Conservation (phyloP, 2,329 filamentous ascomycete genomes). For the Fusarium sp. region DNA sequence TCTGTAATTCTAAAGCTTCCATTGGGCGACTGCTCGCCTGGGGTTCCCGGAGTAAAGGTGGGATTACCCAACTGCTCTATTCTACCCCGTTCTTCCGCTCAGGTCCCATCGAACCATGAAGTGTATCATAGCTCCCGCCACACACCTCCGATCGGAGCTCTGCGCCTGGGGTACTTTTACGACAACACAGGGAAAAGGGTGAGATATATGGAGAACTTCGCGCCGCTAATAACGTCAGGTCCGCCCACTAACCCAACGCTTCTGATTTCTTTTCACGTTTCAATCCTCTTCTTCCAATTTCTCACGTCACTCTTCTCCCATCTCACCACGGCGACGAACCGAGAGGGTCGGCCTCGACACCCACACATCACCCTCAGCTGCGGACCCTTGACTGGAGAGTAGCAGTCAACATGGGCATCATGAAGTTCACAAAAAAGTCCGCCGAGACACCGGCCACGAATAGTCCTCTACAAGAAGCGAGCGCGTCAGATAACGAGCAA, state of each 20-base stretch:
- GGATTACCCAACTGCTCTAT: neutral
- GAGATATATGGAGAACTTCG: constrained; percentile 40
- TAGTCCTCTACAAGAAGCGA: constrained; percentile 22
- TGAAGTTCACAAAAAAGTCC: constrained; percentile 34
- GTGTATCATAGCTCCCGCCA: constrained; percentile 36
- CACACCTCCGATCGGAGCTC: constrained; percentile 42
- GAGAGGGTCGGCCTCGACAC: constrained; percentile 1
- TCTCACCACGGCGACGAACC: neutral
- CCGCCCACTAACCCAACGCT: constrained; percentile 11
- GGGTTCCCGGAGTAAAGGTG: constrained; percentile 7
- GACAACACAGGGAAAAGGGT: constrained; percentile 22
- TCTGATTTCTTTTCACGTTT: constrained; percentile 18
- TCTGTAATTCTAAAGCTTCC: constrained; percentile 14
- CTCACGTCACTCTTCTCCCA: neutral
- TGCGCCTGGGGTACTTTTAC: constrained; percentile 30
- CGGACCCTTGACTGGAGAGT: constrained; percentile 1
- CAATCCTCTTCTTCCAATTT: neutral
- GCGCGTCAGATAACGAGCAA: constrained; percentile 34
- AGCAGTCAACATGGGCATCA: constrained; percentile 31
- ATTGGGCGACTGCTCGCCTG: constrained; percentile 23
- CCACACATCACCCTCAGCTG: neutral
- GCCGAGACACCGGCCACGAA: constrained; percentile 7
- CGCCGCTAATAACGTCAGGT: constrained; percentile 37
- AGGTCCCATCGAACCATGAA: constrained; percentile 28
- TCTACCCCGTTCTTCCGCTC: constrained; percentile 10